phyloP scores from a whole-genome alignment of 176 grass and related monocot species.

The Carex pumila region DNA sequence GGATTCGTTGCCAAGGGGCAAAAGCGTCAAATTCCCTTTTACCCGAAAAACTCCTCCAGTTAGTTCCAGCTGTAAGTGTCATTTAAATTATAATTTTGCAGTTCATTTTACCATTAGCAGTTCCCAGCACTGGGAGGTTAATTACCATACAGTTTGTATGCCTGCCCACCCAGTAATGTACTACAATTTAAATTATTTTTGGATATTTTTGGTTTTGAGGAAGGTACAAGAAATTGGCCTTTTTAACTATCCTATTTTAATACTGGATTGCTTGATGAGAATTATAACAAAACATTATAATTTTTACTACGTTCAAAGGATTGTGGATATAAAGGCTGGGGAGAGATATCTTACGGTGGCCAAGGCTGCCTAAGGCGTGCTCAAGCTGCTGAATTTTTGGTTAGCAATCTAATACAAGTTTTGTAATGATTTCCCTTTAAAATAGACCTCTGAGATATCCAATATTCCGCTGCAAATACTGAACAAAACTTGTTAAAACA shows the following conservation, averaged over 20 bases:
- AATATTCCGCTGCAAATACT: not conserved
- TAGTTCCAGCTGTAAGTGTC: slow-evolving; percentile 57
- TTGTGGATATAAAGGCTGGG: slow-evolving; percentile 92
- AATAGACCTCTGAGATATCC: not conserved
- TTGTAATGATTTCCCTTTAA: not conserved
- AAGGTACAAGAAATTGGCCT: not conserved
- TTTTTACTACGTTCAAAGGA: slow-evolving; percentile 20
- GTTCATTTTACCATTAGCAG: slow-evolving; percentile 2
- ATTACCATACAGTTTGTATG: not conserved
- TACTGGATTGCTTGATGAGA: not conserved
- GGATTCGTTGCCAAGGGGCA: slow-evolving; percentile 59
- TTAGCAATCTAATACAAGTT: slow-evolving; percentile 29
- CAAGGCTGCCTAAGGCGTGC: slow-evolving; percentile 63
- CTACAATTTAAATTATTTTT: not conserved
- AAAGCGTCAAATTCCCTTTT: slow-evolving; percentile 46
- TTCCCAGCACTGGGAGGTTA: slow-evolving; percentile 1
- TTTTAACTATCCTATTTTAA: not conserved
- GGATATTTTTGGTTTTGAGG: not conserved
- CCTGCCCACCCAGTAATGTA: not conserved
- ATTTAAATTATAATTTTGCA: slow-evolving; percentile 20
- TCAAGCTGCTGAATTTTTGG: slow-evolving; percentile 82
- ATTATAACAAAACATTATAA: not conserved
- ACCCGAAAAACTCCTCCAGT: slow-evolving; percentile 70
- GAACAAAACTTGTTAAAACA: not conserved
- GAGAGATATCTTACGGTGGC: slow-evolving; percentile 91